Evolutionary conservation across 768 basidiomycete species (phyloP).

Genomic region (Psilocybe azurescens): DNA sequence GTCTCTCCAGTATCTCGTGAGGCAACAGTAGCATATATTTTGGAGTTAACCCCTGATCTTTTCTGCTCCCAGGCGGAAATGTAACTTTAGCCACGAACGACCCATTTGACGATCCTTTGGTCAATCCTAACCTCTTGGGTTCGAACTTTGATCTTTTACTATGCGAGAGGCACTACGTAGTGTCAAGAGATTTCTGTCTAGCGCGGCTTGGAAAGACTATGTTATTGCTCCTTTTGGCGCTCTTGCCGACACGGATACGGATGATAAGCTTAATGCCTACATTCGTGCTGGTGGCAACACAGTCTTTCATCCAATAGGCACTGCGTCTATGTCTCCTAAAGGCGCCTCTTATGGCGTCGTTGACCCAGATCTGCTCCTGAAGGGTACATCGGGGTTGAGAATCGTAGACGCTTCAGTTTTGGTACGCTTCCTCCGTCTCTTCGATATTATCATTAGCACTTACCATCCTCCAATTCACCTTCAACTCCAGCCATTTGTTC

Average conservation of each 20-base stretch:
- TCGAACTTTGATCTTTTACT: slow-evolving; percentile 26
- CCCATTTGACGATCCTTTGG: slow-evolving; percentile 30
- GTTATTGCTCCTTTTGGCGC: slow-evolving; percentile 19
- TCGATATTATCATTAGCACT: not conserved
- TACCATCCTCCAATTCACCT: not conserved
- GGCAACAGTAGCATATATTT: not conserved
- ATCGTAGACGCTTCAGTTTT: slow-evolving; percentile 7
- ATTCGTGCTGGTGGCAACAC: slow-evolving; percentile 15
- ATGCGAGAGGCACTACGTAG: slow-evolving; percentile 26
- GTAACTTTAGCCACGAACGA: slow-evolving; percentile 23
- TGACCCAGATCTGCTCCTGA: slow-evolving; percentile 33
- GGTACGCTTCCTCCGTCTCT: not conserved
- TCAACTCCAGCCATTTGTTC: not conserved
- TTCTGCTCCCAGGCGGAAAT: slow-evolving; percentile 22
- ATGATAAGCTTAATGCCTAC: slow-evolving; percentile 25
- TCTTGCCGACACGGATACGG: slow-evolving; percentile 9
- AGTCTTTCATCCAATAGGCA: slow-evolving; percentile 34
- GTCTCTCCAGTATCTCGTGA: slow-evolving; percentile 37
- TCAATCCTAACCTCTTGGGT: slow-evolving; percentile 28
- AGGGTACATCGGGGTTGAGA: not conserved
- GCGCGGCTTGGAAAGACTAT: slow-evolving; percentile 27
- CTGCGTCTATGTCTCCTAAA: slow-evolving; percentile 34
- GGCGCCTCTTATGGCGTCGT: slow-evolving; percentile 37
- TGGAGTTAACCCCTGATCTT: not conserved
- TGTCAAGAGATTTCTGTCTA: slow-evolving; percentile 23